Evolutionary conservation across 2,329 filamentous ascomycete genomes (phyloP).

Genomic region (Hypoxylon sp.): DNA sequence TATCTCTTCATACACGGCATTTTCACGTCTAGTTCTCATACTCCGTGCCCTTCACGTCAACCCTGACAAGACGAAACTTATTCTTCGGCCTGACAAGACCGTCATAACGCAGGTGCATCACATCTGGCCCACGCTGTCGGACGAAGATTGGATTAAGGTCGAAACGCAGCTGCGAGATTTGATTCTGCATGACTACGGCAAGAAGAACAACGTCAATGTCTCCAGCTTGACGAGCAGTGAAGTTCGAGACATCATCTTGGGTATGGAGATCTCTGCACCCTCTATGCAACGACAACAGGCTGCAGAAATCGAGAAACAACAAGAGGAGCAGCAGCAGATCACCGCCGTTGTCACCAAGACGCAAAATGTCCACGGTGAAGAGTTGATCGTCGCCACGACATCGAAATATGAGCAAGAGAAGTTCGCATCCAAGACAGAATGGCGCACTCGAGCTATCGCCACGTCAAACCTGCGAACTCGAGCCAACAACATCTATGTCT

Average conservation of each 20-base stretch:
- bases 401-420: constrained; percentile 98
- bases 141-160: constrained; percentile 99
- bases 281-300: constrained; percentile 99
- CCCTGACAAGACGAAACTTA: constrained; percentile 96
- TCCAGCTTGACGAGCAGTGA: constrained; percentile 96
- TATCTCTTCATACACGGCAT: constrained; percentile 98
- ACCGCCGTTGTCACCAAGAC: constrained; percentile 99
- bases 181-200: constrained; percentile 98
- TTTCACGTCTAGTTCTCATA: constrained; percentile 94
- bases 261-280: constrained; percentile 99
- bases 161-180: constrained; percentile 95
- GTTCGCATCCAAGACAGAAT: constrained; percentile 98
- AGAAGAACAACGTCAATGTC: constrained; percentile 99
- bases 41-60: constrained; percentile 96
- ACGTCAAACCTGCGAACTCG: constrained; percentile 94
- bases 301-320: constrained; percentile 98
- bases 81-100: constrained; percentile 95
- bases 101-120: constrained; percentile 99
- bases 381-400: constrained; percentile 98
- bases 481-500: constrained; percentile 99
- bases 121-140: constrained; percentile 94
- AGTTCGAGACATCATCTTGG: constrained; percentile 97
- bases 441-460: constrained; percentile 96
- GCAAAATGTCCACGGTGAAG: constrained; percentile 95
- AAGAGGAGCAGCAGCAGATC: constrained; percentile 95